Conservation (phyloP, 768 basidiomycete genomes). For the Lentinula boryana region DNA sequence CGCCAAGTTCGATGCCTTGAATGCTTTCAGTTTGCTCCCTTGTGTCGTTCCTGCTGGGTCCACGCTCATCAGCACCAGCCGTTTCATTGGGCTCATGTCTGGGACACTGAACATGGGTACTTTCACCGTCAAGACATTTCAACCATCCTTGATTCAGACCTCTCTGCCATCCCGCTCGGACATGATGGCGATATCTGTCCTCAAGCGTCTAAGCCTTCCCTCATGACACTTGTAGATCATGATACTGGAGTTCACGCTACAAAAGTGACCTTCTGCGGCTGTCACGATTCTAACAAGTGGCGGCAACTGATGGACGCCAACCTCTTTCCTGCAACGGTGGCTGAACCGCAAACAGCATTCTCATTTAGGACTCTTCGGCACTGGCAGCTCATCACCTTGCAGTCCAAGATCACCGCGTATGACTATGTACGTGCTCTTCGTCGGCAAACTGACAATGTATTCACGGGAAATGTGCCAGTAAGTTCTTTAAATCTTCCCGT, state of each 20-base stretch:
- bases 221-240: slow-evolving; percentile 1
- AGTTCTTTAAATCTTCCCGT: not conserved
- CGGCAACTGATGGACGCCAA: slow-evolving; percentile 4
- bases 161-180: not conserved
- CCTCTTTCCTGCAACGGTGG: slow-evolving; percentile 10
- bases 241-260: slow-evolving; percentile 7
- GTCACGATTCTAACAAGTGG: not conserved
- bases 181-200: not conserved
- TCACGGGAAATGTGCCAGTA: slow-evolving; percentile 1
- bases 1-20: not conserved
- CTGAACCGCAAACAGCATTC: slow-evolving; percentile 9
- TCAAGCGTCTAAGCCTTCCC: not conserved
- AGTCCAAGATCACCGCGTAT: slow-evolving; percentile 12
- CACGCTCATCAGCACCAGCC: not conserved
- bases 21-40: not conserved
- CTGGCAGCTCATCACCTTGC: slow-evolving; percentile 8
- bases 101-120: not conserved
- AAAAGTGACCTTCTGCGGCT: not conserved
- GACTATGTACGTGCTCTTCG: slow-evolving; percentile 10
- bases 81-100: not conserved
- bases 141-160: not conserved
- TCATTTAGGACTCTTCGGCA: slow-evolving; percentile 12
- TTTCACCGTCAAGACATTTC: not conserved
- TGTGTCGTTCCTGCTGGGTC: not conserved
- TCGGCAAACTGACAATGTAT: slow-evolving; percentile 7